Conservation (phyloP, 345 rosid genomes). For the Ceriops decandra region DNA sequence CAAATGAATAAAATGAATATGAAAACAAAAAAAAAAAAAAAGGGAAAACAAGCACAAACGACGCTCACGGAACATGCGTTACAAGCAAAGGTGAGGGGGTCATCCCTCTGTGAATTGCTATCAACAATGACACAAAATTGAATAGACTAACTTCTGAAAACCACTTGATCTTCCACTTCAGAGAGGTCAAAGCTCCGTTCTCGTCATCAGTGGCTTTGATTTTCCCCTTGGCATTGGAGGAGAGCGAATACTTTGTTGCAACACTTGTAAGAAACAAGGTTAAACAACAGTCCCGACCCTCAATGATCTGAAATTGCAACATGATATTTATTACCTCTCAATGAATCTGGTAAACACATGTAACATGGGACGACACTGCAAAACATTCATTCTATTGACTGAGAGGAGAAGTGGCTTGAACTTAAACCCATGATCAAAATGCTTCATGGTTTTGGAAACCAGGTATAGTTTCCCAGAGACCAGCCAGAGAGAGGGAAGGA, state of each 20-base stretch:
- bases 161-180: constrained; percentile 70
- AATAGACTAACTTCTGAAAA: constrained; percentile 43
- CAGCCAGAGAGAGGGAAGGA: no score
- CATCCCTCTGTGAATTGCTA: constrained; percentile 58
- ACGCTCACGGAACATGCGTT: constrained; percentile 33
- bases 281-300: constrained; percentile 35
- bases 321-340: neutral
- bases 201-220: constrained; percentile 7
- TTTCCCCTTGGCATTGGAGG: constrained; percentile 20
- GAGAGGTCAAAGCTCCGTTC: constrained; percentile 15
- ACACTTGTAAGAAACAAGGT: constrained; percentile 39
- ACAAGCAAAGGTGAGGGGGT: constrained; percentile 40
- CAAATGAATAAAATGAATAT: constrained; percentile 50
- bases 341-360: neutral
- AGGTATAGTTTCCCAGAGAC: no score
- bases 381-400: no score
- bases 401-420: no score
- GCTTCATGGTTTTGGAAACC: no score
- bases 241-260: constrained; percentile 28
- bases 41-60: neutral
- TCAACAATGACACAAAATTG: constrained; percentile 63
- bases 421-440: no score
- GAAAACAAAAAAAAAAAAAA: neutral
- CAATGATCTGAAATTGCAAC: constrained; percentile 47
- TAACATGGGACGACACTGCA: neutral